Base-by-base conservation (phyloP, 2,329 filamentous ascomycete genomes). In the Dothistroma septosporum region DNA sequence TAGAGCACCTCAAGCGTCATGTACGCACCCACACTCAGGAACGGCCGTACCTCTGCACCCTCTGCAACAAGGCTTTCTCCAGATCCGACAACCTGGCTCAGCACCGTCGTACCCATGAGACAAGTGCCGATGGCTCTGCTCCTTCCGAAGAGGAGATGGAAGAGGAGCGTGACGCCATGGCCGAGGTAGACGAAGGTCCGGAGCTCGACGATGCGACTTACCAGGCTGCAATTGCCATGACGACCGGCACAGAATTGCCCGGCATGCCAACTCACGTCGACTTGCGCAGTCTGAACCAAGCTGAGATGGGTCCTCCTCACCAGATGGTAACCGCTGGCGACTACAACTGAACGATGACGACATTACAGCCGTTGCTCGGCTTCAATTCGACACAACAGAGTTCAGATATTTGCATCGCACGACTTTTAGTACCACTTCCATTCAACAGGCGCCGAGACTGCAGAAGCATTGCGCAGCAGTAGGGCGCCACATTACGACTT, bases 21-120 rank as follows among this genome's bases (percentile, higher is more conserved):
- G 94, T 99, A 77, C 90, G 94, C 80, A 99, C 94, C 73, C 94
- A 99, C 83, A 99, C 94, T 59, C 94, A 99, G 83, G 94, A 99
- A 83, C 91, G 93, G 80, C 94, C 94, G 70, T 99, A 99, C 79
- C 88, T 95, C 75, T 99, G 94, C 85, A 90, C 90, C 70, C 88
- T 96, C 77, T 99, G 94, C 86, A 96, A 90, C 84, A 97, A 97
- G 83, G 93, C 93, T 68, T 99, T 99, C 78, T 97, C 94, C 62
- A 85, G 94, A 79, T 97, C 93, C 73, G 94, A 99, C 81, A 99
- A 99, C 77, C 89, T 99, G 78, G 94, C 94, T 77, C 94, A 99
- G 90, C 87, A 90, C 77, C 83, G 82, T 74, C 83, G 83, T 72
- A 97, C 92, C 70, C 93, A 97, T 78, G 95, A 96, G 81, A 81